Conservation (phyloP, 768 basidiomycete genomes). For the Dentipellis sp. region DNA sequence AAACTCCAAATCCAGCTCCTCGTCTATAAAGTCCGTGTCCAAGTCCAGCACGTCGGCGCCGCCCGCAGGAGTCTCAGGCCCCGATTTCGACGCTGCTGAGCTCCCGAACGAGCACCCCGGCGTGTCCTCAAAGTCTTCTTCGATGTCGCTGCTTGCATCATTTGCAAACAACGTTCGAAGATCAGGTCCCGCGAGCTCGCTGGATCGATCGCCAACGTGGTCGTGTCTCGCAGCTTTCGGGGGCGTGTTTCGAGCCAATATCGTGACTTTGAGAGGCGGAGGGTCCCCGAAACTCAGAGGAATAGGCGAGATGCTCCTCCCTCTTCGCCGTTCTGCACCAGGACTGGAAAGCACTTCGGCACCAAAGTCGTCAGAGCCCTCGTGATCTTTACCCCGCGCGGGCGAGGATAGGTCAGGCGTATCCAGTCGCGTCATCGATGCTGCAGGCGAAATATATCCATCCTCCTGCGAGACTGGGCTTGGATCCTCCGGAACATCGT, state of each 20-base stretch:
- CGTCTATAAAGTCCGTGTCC: not conserved
- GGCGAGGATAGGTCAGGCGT: constrained; percentile 66
- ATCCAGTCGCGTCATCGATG: constrained; percentile 36
- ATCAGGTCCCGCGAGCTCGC: not conserved
- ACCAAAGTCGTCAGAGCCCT: constrained; percentile 31
- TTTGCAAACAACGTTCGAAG: constrained; percentile 2
- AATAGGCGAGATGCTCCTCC: not conserved
- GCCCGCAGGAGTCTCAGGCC: constrained; percentile 9
- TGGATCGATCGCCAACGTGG: not conserved
- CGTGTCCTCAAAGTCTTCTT: not conserved
- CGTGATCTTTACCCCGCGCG: constrained; percentile 22
- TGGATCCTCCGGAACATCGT: constrained; percentile 25
- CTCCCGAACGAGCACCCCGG: constrained; percentile 7
- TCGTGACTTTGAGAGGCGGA: not conserved
- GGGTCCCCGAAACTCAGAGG: not conserved
- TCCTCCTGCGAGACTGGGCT: constrained; percentile 63
- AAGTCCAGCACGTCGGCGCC: not conserved
- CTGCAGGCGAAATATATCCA: constrained; percentile 71
- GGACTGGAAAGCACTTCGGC: constrained; percentile 49
- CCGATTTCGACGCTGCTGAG: constrained; percentile 11
- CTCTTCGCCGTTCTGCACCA: constrained; percentile 2
- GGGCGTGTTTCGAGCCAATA: constrained; percentile 24
- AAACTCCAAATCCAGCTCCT: constrained; percentile 9
- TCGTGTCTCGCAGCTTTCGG: not conserved
- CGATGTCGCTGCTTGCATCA: not conserved